Conservation (phyloP, 805 yeast species). For the Yamadazyma sp. region DNA sequence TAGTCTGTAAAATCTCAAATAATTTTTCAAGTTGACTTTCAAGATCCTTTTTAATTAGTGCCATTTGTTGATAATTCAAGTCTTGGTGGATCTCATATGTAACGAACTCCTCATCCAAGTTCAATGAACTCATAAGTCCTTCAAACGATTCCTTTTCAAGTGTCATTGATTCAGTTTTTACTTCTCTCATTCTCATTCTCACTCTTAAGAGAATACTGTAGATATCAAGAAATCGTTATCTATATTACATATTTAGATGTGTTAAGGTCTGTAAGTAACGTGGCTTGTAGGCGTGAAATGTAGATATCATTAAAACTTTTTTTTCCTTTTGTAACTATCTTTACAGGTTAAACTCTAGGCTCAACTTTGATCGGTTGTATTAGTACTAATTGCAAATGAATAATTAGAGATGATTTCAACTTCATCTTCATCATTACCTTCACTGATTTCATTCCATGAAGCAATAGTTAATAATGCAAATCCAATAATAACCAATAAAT, state of each 20-base stretch:
- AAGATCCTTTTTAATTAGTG: conserved; percentile 10
- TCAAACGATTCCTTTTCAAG: conserved; percentile 12
- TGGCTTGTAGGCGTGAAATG: no score
- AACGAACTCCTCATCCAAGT: conserved; percentile 9
- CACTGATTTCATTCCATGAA: conserved; percentile 62
- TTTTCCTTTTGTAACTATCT: no score
- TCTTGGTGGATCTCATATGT: conserved; percentile 9
- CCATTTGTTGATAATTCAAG: conserved; percentile 13
- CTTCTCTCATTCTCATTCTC: no score
- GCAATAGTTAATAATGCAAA: conserved; percentile 63
- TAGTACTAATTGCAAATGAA: conserved; percentile 39
- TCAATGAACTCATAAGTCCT: conserved; percentile 15
- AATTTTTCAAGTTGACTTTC: conserved; percentile 28
- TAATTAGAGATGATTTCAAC: conserved; percentile 40
- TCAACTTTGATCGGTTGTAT: no score
- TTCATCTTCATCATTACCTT: conserved; percentile 42
- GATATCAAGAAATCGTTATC: no score
- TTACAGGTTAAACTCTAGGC: no score
- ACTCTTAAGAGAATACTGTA: no score
- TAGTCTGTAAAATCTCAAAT: conserved; percentile 39
- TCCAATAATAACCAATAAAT: conserved; percentile 64
- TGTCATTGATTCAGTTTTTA: no score
- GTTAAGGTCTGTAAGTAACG: no score
- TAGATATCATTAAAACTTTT: no score
- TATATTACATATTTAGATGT: no score